A percentile compares a stretch with the other conserved stretches of the same genome.
Conservation (phyloP, 108 stramenopile genomes). For the Nitzschia sp. region DNA sequence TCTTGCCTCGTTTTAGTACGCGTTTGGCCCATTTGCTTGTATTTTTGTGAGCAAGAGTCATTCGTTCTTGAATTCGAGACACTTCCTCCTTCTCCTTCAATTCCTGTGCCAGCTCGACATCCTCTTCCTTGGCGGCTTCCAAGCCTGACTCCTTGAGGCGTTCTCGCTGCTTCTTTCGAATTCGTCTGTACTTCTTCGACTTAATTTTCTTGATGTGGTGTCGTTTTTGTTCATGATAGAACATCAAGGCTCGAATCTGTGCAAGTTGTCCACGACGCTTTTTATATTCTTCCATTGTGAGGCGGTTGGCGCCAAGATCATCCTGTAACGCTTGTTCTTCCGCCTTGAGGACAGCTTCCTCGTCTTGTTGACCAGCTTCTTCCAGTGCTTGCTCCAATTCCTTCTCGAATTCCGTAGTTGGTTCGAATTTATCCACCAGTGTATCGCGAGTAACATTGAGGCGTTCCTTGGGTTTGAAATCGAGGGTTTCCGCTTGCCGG, state of each 20-base stretch:
- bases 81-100: conserved; percentile 90
- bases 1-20: conserved; percentile 81
- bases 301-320: conserved; percentile 81
- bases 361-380: conserved; percentile 83
- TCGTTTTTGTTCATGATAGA: conserved; percentile 98
- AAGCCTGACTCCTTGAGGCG: conserved; percentile 74
- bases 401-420: conserved; percentile 92
- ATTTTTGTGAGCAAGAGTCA: conserved; percentile 96
- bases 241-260: conserved; percentile 95
- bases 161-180: conserved; percentile 88
- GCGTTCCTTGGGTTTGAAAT: conserved; percentile 83
- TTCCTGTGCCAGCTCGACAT: conserved; percentile 68
- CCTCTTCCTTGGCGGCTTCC: conserved; percentile 63
- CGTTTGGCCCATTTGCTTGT: conserved; percentile 97
- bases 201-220: conserved; percentile 99
- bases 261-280: conserved; percentile 93
- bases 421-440: conserved; percentile 81
- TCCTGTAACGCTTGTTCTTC: conserved; percentile 60
- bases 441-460: conserved; percentile 50
- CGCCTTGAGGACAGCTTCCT: conserved; percentile 71
- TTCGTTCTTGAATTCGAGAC: conserved; percentile 93
- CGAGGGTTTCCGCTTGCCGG: conserved; percentile 91
- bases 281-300: conserved; percentile 89
- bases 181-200: conserved; percentile 95
- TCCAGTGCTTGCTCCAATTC: conserved; percentile 83